Percentiles rank a stretch among this genome's conserved stretches.
These are phyloP conservation scores for Eucalyptus cladocalyx DNA, from an alignment of 345 rosid species.

Conservation along the genomic window DNA sequence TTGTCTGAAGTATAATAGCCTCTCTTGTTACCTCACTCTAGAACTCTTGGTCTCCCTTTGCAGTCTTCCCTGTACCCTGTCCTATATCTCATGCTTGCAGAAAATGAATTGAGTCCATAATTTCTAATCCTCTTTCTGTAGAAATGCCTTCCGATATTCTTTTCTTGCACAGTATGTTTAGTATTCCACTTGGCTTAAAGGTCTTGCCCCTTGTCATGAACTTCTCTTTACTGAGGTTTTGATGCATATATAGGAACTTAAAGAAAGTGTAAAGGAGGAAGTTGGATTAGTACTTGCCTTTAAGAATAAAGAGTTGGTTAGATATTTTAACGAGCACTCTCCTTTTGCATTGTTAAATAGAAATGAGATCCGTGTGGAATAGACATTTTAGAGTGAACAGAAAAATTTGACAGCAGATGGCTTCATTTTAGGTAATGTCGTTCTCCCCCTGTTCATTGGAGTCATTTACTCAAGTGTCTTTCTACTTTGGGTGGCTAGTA, in stretches of 20 bases:
- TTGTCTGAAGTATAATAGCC: not conserved
- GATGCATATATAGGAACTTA: not conserved
- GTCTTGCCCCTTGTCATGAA: not conserved
- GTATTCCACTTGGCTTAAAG: not conserved
- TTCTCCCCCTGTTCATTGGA: not conserved
- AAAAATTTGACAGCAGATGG: not conserved
- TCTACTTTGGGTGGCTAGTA: not conserved
- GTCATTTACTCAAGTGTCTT: not conserved
- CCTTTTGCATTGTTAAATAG: not conserved
- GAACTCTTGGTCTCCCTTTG: not conserved
- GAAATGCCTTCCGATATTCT: not conserved
- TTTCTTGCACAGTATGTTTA: not conserved
- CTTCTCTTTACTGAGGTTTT: not conserved
- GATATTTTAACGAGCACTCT: not conserved
- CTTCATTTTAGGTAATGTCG: not conserved
- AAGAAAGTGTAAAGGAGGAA: not conserved
- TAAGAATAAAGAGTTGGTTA: not conserved
- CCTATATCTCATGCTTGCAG: not conserved
- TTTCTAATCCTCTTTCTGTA: not conserved
- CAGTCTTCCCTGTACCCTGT: not conserved
- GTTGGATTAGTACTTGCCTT: not conserved
- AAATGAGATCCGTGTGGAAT: not conserved
- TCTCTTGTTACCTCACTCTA: not conserved
- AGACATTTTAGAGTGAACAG: not conserved
- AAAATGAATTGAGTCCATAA: not conserved